Evolutionary conservation across 1,284 basidiomycete species (phyloP).

Genomic region (Sporisorium exsertum): DNA sequence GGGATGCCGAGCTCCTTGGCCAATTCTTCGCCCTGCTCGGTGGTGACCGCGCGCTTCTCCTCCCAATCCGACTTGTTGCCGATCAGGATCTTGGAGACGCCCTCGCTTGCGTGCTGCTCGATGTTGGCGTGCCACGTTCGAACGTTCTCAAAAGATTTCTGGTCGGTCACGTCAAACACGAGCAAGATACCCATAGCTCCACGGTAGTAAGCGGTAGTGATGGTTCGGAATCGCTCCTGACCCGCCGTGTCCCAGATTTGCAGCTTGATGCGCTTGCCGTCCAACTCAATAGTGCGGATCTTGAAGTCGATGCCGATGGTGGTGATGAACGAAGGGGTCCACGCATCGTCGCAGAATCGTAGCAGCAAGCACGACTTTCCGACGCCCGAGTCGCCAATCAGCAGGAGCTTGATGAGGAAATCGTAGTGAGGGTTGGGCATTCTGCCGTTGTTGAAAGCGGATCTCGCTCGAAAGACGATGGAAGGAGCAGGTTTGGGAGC

Average conservation of each 20-base stretch:
- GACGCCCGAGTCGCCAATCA: conserved; percentile 72
- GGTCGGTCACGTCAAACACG: conserved; percentile 98
- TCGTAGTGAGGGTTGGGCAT: conserved; percentile 68
- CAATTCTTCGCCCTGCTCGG: conserved; percentile 79
- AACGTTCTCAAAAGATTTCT: conserved; percentile 97
- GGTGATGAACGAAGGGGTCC: conserved; percentile 99
- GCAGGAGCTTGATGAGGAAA: conserved; percentile 64
- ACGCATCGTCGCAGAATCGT: conserved; percentile 99
- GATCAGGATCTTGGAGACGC: conserved; percentile 98
- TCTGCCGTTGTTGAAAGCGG: conserved; percentile 18
- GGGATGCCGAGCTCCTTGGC: conserved; percentile 89
- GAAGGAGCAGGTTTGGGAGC: background rate
- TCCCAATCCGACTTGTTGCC: conserved; percentile 99
- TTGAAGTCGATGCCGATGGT: conserved; percentile 81
- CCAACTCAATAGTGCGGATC: conserved; percentile 94
- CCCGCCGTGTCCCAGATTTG: conserved; percentile 99
- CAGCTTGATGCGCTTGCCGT: conserved; percentile 94
- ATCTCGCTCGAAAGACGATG: conserved; percentile 6
- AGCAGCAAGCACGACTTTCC: conserved; percentile 98
- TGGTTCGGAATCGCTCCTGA: conserved; percentile 98
- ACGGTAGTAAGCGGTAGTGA: conserved; percentile 99
- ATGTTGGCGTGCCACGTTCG: conserved; percentile 99
- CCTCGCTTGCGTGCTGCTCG: conserved; percentile 98
- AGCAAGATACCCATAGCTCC: conserved; percentile 99
- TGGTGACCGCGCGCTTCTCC: conserved; percentile 91